phyloP scores from a whole-genome alignment of 2,329 filamentous ascomycete genomes.

The Paraphoma sp. region DNA sequence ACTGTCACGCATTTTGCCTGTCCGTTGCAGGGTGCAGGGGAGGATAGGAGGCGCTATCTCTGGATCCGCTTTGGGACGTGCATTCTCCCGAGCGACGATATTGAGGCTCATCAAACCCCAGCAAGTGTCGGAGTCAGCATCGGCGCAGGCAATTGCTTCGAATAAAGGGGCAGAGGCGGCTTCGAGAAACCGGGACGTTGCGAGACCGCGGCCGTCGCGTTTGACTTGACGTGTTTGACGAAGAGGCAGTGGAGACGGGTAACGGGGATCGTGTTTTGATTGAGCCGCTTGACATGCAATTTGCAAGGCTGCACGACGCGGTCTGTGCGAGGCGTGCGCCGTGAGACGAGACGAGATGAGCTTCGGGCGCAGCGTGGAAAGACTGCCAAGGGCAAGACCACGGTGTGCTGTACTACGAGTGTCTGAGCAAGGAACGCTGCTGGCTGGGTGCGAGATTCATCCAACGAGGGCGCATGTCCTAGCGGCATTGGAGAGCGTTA shows the following conservation, averaged over 20 bases:
- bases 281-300: slow-evolving; percentile 7
- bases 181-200: neutral
- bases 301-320: slow-evolving; percentile 13
- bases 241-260: slow-evolving; percentile 17
- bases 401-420: neutral
- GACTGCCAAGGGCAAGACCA: neutral
- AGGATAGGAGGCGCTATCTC: slow-evolving; percentile 6
- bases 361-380: neutral
- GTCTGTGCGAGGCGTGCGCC: slow-evolving; percentile 19
- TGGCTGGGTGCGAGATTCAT: neutral
- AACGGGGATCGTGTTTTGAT: slow-evolving; percentile 9
- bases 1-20: neutral
- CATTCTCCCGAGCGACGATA: neutral
- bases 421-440: neutral
- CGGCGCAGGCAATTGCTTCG: neutral
- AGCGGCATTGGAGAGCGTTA: neutral
- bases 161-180: neutral
- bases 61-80: slow-evolving; percentile 3
- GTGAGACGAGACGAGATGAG: slow-evolving; percentile 19
- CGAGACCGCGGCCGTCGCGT: slow-evolving; percentile 15
- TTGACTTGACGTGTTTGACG: slow-evolving; percentile 23
- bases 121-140: neutral
- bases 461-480: slow-evolving; percentile 1
- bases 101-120: slow-evolving; percentile 6
- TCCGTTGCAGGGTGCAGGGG: slow-evolving; percentile 5